Conservation (phyloP, 2,329 filamentous ascomycete genomes). For the Dactylellina sp. region DNA sequence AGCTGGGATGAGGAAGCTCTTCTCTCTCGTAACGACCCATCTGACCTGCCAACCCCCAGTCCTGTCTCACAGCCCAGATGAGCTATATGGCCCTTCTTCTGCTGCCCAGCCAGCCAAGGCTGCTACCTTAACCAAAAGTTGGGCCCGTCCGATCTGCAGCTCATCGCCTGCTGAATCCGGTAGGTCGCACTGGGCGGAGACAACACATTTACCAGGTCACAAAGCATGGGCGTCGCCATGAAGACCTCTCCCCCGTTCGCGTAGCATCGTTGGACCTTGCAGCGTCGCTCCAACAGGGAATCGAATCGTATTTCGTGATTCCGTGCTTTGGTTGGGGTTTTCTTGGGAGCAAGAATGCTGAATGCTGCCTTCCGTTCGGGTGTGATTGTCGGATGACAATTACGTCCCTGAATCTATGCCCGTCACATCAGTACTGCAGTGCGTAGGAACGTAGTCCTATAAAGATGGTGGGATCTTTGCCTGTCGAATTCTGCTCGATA, state of each 20-base stretch:
- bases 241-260: conserved; percentile 19
- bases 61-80: conserved; percentile 30
- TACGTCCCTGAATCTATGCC: background rate
- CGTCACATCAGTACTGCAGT: conserved; percentile 5
- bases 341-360: conserved; percentile 28
- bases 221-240: conserved; percentile 5
- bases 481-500: conserved; percentile 66
- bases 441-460: conserved; percentile 63
- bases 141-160: conserved; percentile 23
- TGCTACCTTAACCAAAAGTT: conserved; percentile 42
- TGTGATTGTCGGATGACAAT: conserved; percentile 14
- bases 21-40: conserved; percentile 14
- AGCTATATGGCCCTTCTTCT: conserved; percentile 6
- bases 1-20: conserved; percentile 21
- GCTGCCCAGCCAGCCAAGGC: conserved; percentile 48
- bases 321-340: conserved; percentile 7
- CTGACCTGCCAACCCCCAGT: conserved; percentile 27
- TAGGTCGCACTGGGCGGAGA: conserved; percentile 34
- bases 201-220: conserved; percentile 45
- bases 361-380: conserved; percentile 53
- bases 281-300: conserved; percentile 29
- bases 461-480: conserved; percentile 82
- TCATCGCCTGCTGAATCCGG: conserved; percentile 42
- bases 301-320: conserved; percentile 31
- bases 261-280: conserved; percentile 32